Evolutionary conservation across 2,329 filamentous ascomycete species (phyloP).

Genomic region (Podosphaera aphanis): DNA sequence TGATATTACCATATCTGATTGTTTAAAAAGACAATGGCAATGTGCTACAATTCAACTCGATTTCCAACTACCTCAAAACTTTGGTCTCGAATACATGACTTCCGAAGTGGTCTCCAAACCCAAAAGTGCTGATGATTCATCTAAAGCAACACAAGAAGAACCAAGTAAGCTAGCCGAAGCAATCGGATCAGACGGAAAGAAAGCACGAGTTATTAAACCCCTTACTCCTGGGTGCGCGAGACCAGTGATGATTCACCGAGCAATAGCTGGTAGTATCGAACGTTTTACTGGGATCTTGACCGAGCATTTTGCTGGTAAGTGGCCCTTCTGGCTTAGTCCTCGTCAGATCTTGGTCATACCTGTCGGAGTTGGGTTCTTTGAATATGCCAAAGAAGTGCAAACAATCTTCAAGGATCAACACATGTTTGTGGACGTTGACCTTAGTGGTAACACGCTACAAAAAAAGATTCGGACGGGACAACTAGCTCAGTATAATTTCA

Average conservation of each 20-base stretch:
- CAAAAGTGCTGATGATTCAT: conserved; percentile 17
- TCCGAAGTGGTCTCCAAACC: conserved; percentile 31
- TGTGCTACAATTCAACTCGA: conserved; percentile 89
- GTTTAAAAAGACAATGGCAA: conserved; percentile 62
- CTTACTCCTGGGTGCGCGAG: conserved; percentile 48
- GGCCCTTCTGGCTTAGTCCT: conserved; percentile 77
- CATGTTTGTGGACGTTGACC: conserved; percentile 49
- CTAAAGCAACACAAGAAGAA: conserved; percentile 19
- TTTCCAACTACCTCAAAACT: conserved; percentile 67
- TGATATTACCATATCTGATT: conserved; percentile 83
- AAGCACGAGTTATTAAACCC: conserved; percentile 22
- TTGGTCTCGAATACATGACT: conserved; percentile 69
- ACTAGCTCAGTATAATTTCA: conserved; percentile 63
- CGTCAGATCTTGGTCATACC: conserved; percentile 60
- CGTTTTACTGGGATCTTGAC: conserved; percentile 51
- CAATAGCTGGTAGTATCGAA: conserved; percentile 50
- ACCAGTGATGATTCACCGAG: conserved; percentile 71
- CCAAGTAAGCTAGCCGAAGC: conserved; percentile 22
- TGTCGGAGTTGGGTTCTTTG: conserved; percentile 45
- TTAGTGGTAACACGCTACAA: conserved; percentile 58
- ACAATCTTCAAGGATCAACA: conserved; percentile 39
- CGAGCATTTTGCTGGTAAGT: conserved; percentile 70
- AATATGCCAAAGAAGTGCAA: conserved; percentile 56
- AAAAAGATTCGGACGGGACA: conserved; percentile 77
- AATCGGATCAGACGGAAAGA: conserved; percentile 18